Percentiles rank a stretch among this genome's conserved stretches.
Evolutionary conservation across 2,329 filamentous ascomycete species (phyloP).

Genomic region (Arthrobotrys entomopaga): DNA sequence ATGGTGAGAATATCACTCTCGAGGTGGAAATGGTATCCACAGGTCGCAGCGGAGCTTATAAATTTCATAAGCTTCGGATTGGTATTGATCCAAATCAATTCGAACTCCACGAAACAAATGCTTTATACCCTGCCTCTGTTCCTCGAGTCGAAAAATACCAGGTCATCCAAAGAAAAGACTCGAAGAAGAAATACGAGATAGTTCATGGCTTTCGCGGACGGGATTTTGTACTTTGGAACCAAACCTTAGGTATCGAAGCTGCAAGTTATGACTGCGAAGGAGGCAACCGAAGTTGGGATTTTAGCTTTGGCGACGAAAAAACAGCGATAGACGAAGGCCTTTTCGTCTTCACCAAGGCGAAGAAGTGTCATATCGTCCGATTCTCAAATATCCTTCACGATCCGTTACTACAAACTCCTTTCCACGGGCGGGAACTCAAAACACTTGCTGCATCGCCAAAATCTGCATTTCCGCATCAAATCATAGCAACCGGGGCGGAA

Average conservation of each 20-base stretch:
- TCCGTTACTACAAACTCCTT: slow-evolving; percentile 71
- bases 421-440: slow-evolving; percentile 89
- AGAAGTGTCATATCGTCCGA: slow-evolving; percentile 59
- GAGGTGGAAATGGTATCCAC: slow-evolving; percentile 46
- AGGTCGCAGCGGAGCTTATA: slow-evolving; percentile 56
- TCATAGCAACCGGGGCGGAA: slow-evolving; percentile 76
- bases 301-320: slow-evolving; percentile 61
- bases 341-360: slow-evolving; percentile 80
- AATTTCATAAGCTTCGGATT: slow-evolving; percentile 24
- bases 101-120: slow-evolving; percentile 19
- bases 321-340: slow-evolving; percentile 62
- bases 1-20: background rate
- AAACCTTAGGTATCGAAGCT: slow-evolving; percentile 75
- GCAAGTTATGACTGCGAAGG: slow-evolving; percentile 83
- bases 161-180: slow-evolving; percentile 5
- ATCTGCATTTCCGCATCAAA: slow-evolving; percentile 52
- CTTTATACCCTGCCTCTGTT: slow-evolving; percentile 28
- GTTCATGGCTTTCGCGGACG: slow-evolving; percentile 84
- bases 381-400: slow-evolving; percentile 62
- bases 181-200: slow-evolving; percentile 65
- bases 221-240: slow-evolving; percentile 83
- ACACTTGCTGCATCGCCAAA: slow-evolving; percentile 66
- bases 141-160: slow-evolving; percentile 45
- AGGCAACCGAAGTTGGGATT: slow-evolving; percentile 80
- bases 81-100: background rate